Percentiles rank a stretch among this genome's conserved stretches.
phyloP scores from a whole-genome alignment of 106 monocot genomes.

The Dendrobium catenatum region DNA sequence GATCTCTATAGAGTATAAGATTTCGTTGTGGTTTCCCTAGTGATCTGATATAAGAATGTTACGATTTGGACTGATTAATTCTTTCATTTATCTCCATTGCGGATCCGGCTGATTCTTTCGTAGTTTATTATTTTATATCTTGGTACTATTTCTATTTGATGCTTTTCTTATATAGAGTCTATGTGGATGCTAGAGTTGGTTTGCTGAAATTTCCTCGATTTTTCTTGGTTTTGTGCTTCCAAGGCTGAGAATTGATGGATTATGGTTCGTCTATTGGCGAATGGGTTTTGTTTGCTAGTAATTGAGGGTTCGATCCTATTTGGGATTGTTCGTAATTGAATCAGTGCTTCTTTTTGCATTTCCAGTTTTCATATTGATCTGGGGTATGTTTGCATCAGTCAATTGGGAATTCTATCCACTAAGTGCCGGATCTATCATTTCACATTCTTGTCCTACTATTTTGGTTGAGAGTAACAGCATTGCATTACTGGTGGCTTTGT shows the following conservation, averaged over 20 bases:
- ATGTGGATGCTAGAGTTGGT: neutral
- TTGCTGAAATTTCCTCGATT: neutral
- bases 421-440: neutral
- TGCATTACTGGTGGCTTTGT: neutral
- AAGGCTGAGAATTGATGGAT: too few relatives aligned
- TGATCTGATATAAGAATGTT: neutral
- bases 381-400: neutral
- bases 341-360: neutral
- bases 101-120: too few relatives aligned
- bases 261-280: neutral
- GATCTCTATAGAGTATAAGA: neutral
- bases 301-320: neutral
- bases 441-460: neutral
- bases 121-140: neutral
- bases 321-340: neutral
- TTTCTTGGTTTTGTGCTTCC: neutral
- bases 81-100: neutral
- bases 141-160: neutral
- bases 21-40: neutral
- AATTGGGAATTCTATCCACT: neutral
- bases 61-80: neutral
- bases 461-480: neutral
- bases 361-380: neutral
- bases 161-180: neutral
- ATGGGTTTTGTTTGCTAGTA: neutral